Evolutionary conservation across 805 yeast genomes (phyloP).

Genomic region (Hanseniaspora osmophila): DNA sequence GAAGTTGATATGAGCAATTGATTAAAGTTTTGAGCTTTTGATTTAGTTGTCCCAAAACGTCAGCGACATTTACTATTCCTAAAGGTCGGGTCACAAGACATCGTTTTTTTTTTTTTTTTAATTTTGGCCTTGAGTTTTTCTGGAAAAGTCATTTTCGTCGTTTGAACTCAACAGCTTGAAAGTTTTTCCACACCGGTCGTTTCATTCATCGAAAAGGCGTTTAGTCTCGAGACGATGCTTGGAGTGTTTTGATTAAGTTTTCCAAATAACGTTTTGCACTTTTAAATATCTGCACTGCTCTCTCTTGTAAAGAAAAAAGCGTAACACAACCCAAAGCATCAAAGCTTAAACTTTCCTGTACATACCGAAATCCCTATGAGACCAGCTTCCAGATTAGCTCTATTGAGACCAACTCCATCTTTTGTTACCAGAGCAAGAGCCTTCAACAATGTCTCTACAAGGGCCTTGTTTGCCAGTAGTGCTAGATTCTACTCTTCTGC

Average conservation of each 20-base stretch:
- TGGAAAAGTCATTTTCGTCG: background rate
- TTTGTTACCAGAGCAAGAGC: background rate
- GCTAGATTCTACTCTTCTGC: conserved; percentile 17
- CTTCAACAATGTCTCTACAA: background rate
- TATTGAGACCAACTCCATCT: conserved; percentile 1
- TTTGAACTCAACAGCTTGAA: background rate
- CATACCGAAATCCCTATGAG: background rate
- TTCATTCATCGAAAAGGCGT: no score
- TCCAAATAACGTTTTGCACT: no score
- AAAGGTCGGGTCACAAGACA: background rate
- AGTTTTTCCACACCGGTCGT: no score
- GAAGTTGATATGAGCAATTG: no score
- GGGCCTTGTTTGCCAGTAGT: background rate
- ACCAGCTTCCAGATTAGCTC: background rate
- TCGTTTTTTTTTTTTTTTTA: background rate
- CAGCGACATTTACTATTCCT: background rate
- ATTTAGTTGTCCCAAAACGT: no score
- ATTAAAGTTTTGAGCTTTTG: no score
- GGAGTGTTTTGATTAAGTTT: no score
- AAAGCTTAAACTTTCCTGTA: background rate
- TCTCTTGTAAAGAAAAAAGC: no score
- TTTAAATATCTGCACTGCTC: no score
- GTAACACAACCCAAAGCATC: no score
- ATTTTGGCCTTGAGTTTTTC: background rate
- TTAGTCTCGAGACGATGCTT: no score